Percentiles rank a stretch among this genome's conserved stretches.
phyloP scores from a whole-genome alignment of 352 stramenopile species.

The Globisporangium nagaii region DNA sequence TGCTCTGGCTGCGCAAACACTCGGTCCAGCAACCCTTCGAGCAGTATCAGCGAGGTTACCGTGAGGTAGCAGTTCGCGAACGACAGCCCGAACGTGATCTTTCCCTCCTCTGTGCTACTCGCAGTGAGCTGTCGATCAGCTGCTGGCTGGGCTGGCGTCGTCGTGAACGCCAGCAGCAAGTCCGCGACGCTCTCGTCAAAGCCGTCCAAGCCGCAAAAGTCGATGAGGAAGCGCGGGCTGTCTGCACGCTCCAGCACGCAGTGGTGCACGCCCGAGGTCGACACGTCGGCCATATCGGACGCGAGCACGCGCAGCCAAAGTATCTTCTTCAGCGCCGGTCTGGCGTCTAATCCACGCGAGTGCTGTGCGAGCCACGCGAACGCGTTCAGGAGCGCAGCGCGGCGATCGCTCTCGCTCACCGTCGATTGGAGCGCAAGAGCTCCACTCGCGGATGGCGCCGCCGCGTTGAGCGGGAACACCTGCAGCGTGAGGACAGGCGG shows the following conservation, averaged over 20 bases:
- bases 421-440: not conserved
- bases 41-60: not conserved
- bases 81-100: not conserved
- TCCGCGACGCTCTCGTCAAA: not conserved
- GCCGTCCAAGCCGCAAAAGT: not conserved
- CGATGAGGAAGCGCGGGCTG: not conserved
- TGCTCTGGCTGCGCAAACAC: not conserved
- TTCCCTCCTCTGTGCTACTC: no score
- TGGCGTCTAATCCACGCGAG: not conserved
- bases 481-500: not conserved
- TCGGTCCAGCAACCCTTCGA: not conserved
- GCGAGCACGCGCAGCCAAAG: not conserved
- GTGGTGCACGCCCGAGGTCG: not conserved
- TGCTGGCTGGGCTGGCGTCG: not conserved
- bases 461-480: not conserved
- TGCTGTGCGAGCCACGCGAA: not conserved
- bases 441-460: no score
- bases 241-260: not conserved
- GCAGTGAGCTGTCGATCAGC: no score
- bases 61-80: constrained; percentile 2
- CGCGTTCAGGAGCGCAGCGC: not conserved
- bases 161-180: not conserved
- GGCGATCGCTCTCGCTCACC: not conserved
- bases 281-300: constrained; percentile 2
- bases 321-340: not conserved